Evolutionary conservation across 495 filamentous ascomycete genomes (phyloP).

Genomic region (Podospora conica): DNA sequence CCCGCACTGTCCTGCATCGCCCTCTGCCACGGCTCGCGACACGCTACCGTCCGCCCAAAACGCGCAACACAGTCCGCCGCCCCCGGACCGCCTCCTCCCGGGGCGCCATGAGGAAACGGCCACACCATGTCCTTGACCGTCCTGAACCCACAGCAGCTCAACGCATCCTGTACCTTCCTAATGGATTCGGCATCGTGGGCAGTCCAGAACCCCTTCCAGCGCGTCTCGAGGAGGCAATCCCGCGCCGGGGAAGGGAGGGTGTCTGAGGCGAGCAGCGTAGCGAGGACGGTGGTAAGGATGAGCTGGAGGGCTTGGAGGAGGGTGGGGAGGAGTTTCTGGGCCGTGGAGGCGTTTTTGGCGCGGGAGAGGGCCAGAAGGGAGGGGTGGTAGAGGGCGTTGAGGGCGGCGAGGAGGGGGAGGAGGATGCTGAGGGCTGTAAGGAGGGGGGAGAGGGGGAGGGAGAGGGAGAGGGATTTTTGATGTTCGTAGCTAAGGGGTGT

Average conservation of each 20-base stretch:
- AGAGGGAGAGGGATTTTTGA: conserved; percentile 40
- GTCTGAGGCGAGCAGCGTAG: conserved; percentile 51
- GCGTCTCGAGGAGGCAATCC: conserved; percentile 35
- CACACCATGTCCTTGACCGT: conserved; percentile 50
- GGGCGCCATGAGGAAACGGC: conserved; percentile 40
- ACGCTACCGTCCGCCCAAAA: conserved; percentile 10
- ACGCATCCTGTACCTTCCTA: conserved; percentile 54
- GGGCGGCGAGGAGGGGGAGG: conserved; percentile 45
- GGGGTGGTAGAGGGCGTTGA: conserved; percentile 26
- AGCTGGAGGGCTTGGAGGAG: conserved; percentile 38
- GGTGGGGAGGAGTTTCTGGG: conserved; percentile 30
- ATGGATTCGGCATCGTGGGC: conserved; percentile 46
- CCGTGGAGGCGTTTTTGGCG: conserved; percentile 17
- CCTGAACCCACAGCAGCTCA: conserved; percentile 60
- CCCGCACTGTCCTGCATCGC: conserved; percentile 4
- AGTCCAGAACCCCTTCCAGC: conserved; percentile 49
- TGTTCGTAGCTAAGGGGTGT: conserved; percentile 41
- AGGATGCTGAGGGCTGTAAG: conserved; percentile 45
- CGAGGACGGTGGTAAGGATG: conserved; percentile 46
- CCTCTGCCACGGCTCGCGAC: conserved; percentile 10
- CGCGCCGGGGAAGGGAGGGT: not conserved
- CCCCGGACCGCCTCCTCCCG: not conserved
- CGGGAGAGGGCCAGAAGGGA: conserved; percentile 14
- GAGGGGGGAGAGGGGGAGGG: conserved; percentile 44
- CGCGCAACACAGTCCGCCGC: conserved; percentile 1